phyloP scores from a whole-genome alignment of 345 rosid genomes.

The Citrus trifoliata region DNA sequence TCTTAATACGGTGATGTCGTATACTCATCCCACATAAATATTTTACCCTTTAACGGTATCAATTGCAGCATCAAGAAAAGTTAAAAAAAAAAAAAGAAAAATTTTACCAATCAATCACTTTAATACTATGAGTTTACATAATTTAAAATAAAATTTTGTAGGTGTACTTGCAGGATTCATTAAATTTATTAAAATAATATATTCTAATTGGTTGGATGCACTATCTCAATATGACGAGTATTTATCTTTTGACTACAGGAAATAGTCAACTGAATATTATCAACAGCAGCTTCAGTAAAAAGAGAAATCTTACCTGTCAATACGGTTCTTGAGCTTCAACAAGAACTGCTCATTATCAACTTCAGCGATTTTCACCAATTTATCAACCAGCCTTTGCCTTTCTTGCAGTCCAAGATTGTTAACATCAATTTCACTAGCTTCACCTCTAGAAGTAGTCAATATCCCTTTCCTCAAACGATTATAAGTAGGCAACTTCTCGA shows the following conservation, averaged over 20 bases:
- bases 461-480: constrained; percentile 40
- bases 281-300: not conserved
- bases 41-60: no score
- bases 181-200: rapidly evolving
- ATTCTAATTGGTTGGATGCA: no score
- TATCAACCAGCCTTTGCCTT: constrained; percentile 26
- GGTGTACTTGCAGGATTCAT: rapidly evolving
- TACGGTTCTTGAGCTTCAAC: constrained; percentile 28
- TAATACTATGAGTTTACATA: no score
- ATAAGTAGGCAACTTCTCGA: constrained; percentile 43
- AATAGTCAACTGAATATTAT: not conserved
- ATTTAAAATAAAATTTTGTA: no score
- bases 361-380: constrained; percentile 27
- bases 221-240: rapidly evolving
- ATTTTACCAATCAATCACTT: no score
- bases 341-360: constrained; percentile 41
- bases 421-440: constrained; percentile 21
- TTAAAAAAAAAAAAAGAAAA: no score
- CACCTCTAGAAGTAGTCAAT: constrained; percentile 19
- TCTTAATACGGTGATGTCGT: no score
- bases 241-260: no score
- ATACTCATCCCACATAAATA: no score
- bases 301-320: constrained; percentile 22
- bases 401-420: constrained; percentile 19
- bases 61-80: no score